Conservation (phyloP, 176 grass and related monocot species). For the Oryza punctata region DNA sequence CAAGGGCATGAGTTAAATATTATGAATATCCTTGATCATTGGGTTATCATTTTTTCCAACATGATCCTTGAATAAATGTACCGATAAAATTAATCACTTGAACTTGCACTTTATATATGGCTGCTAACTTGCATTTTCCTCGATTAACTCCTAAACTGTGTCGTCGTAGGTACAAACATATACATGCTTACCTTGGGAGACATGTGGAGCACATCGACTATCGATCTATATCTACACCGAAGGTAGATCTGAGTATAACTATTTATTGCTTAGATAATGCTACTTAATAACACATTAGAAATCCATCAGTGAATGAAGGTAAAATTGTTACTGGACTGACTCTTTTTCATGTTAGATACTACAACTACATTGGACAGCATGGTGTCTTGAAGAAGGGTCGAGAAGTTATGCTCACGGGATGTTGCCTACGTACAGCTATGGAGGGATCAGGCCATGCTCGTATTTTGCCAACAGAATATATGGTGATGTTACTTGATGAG, state of each 20-base stretch:
- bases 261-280: slow-evolving; percentile 13
- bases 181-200: slow-evolving; percentile 92
- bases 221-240: slow-evolving; percentile 88
- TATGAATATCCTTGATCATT: slow-evolving; percentile 1
- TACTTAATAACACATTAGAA: background rate
- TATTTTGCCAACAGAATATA: slow-evolving; percentile 94
- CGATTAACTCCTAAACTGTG: background rate
- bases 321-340: background rate
- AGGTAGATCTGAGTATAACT: slow-evolving; percentile 52
- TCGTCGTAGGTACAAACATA: slow-evolving; percentile 87
- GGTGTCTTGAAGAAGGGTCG: slow-evolving; percentile 89
- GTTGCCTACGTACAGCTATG: slow-evolving; percentile 81
- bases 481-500: slow-evolving; percentile 91
- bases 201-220: slow-evolving; percentile 84
- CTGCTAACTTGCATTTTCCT: slow-evolving; percentile 16
- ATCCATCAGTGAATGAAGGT: background rate
- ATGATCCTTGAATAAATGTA: background rate
- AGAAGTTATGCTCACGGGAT: slow-evolving; percentile 87
- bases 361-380: slow-evolving; percentile 73
- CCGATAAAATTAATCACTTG: slow-evolving; percentile 12
- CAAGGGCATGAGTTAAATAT: background rate
- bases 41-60: background rate
- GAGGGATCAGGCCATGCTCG: slow-evolving; percentile 71
- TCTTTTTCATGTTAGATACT: slow-evolving; percentile 58
- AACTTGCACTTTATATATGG: background rate